Conservation (phyloP, 2,329 filamentous ascomycete species). For the Sarocladium strictum region DNA sequence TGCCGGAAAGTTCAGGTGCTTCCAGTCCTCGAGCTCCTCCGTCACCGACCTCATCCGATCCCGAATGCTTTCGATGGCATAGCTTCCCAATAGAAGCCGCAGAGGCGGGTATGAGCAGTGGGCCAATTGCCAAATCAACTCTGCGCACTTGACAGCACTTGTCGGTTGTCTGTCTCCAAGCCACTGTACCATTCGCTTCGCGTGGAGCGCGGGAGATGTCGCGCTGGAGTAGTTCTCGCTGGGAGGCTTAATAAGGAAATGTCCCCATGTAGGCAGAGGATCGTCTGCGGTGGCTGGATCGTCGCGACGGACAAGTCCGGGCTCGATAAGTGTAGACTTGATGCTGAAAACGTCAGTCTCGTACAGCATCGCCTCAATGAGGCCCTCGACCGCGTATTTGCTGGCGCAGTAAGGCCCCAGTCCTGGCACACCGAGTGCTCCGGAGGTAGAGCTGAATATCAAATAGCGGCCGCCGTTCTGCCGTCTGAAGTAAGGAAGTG, state of each 20-base stretch:
- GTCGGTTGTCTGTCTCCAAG: constrained; percentile 87
- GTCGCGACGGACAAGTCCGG: constrained; percentile 80
- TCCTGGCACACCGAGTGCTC: constrained; percentile 88
- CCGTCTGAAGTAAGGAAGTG: constrained; percentile 78
- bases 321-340: constrained; percentile 89
- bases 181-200: constrained; percentile 90
- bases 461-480: constrained; percentile 75
- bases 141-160: constrained; percentile 85
- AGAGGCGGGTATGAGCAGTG: constrained; percentile 94
- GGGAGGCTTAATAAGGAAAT: constrained; percentile 84
- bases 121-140: constrained; percentile 88
- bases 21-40: constrained; percentile 93
- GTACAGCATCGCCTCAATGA: constrained; percentile 95
- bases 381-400: constrained; percentile 92
- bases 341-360: constrained; percentile 89
- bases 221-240: constrained; percentile 74
- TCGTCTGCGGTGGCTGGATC: constrained; percentile 55
- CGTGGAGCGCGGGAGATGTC: constrained; percentile 80
- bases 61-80: constrained; percentile 91
- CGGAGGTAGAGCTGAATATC: constrained; percentile 90
- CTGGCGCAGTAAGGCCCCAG: constrained; percentile 93
- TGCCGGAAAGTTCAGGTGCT: constrained; percentile 66
- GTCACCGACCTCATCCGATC: constrained; percentile 86
- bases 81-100: constrained; percentile 79
- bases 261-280: constrained; percentile 75